phyloP scores from a whole-genome alignment of 805 yeast species.

The Peterozyma xylosa region DNA sequence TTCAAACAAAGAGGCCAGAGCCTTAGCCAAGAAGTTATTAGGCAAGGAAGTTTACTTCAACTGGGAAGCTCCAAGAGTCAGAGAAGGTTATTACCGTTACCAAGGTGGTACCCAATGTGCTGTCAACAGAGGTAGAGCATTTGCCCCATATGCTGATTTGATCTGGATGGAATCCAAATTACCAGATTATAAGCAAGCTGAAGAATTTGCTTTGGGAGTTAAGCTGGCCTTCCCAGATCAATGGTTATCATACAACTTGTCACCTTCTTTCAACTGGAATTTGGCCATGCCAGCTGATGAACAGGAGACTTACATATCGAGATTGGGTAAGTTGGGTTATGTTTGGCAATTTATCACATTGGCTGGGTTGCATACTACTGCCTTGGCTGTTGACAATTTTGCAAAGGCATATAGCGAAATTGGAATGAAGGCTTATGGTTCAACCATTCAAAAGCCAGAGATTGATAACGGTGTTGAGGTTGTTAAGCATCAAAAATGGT shows the following conservation, averaged over 20 bases:
- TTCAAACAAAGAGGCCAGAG: slow-evolving; percentile 75
- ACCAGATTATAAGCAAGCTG: slow-evolving; percentile 90
- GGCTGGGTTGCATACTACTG: slow-evolving; percentile 95
- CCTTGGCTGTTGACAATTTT: slow-evolving; percentile 82
- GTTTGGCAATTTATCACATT: slow-evolving; percentile 97
- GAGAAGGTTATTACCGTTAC: slow-evolving; percentile 97
- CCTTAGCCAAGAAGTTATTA: slow-evolving; percentile 62
- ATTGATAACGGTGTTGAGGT: slow-evolving; percentile 87
- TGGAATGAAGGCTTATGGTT: slow-evolving; percentile 97
- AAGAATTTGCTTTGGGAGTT: slow-evolving; percentile 91
- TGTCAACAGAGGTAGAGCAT: slow-evolving; percentile 92
- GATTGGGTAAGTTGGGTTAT: slow-evolving; percentile 84
- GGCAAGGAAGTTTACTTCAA: slow-evolving; percentile 84
- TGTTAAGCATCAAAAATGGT: slow-evolving; percentile 97
- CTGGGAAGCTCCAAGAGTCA: slow-evolving; percentile 92
- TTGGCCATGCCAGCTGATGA: slow-evolving; percentile 82
- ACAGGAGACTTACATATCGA: slow-evolving; percentile 83
- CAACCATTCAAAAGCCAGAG: slow-evolving; percentile 78
- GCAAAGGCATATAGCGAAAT: slow-evolving; percentile 67
- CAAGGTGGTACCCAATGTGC: slow-evolving; percentile 97
- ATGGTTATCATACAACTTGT: slow-evolving; percentile 95
- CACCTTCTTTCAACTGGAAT: slow-evolving; percentile 98
- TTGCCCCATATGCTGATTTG: slow-evolving; percentile 89
- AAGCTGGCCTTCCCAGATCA: slow-evolving; percentile 74
- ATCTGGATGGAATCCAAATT: slow-evolving; percentile 98